Evolutionary conservation across 1,284 basidiomycete genomes (phyloP).

Genomic region (Rhodotorula mucilaginosa): DNA sequence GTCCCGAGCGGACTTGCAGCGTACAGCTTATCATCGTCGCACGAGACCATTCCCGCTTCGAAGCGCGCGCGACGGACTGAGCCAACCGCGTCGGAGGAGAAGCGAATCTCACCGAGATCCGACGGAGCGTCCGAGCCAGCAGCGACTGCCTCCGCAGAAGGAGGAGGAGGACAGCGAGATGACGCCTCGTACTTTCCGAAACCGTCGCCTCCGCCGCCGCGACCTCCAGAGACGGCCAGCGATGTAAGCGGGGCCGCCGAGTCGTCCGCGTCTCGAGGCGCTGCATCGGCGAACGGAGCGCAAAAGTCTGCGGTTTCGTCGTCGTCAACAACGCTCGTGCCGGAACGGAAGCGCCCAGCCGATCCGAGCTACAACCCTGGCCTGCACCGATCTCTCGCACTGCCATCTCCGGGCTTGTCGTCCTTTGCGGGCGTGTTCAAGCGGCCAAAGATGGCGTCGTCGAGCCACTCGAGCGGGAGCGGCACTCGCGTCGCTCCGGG

Average conservation of each 20-base stretch:
- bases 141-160: not conserved
- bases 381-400: not conserved
- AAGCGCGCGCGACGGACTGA: not conserved
- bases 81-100: not conserved
- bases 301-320: too few species aligned
- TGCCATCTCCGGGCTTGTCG: not conserved
- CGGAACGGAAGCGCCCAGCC: not conserved
- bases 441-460: not conserved
- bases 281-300: too few species aligned
- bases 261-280: too few species aligned
- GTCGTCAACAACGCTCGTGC: too few species aligned
- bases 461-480: not conserved
- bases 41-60: not conserved
- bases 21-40: not conserved
- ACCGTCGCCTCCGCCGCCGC: too few species aligned
- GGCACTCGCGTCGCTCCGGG: conserved; percentile 6
- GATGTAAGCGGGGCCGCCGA: too few species aligned
- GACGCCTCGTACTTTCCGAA: too few species aligned
- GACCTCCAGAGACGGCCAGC: too few species aligned
- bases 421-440: not conserved
- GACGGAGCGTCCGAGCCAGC: not conserved
- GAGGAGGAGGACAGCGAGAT: too few species aligned
- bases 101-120: not conserved
- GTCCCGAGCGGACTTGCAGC: not conserved
- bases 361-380: not conserved